Base-by-base conservation (phyloP, 2,329 filamentous ascomycete species). In the Trichophyton verrucosum region DNA sequence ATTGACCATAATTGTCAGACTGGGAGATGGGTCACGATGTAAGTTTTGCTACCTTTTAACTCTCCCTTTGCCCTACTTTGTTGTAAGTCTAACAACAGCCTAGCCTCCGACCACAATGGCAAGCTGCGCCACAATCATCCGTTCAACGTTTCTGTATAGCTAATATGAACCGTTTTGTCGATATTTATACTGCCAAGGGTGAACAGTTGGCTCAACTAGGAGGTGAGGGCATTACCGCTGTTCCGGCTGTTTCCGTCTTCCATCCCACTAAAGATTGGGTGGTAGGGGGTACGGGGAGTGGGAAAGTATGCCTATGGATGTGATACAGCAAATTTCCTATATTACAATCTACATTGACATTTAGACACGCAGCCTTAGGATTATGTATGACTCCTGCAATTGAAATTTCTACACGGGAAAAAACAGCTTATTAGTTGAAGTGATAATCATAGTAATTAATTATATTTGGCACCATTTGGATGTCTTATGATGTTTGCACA, bases 91-190 rank as follows among this genome's bases (percentile, higher is more conserved):
- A 58, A 62, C 63, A 64, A 63, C 33, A 47, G 56, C 49, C 51
- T 72, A 85, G 82, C 67, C 76, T 87, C 80, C 70, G 95, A 80
- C 81, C 94, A 72, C 90, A 96, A 67, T 99, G 94, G 94, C 94
- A 99, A 72, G 78, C 82, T 36, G 81, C 82, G 53, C 92, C 94
- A 0, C 76, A 81, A 38, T 89, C 94, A 62, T 86, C 86, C 6
- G 84, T 95, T 3, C 86, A 95, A 64, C 90, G 92, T 63, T 91
- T 99, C 68, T 88, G 85, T 24, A 92, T 99, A 61, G 94, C 89
- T 1, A 99, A 97, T 67, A 97, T 97, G 94, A 96, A 95, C 70
- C 84, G 94, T 1, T 97, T 96, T 67, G 89, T 97, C 1, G 94
- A 99, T 69, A 82, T 99, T 0, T 99, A 88, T 71, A 87, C 87